Conservation (phyloP, 2,329 filamentous ascomycete species). For the Cordyceps javanica region DNA sequence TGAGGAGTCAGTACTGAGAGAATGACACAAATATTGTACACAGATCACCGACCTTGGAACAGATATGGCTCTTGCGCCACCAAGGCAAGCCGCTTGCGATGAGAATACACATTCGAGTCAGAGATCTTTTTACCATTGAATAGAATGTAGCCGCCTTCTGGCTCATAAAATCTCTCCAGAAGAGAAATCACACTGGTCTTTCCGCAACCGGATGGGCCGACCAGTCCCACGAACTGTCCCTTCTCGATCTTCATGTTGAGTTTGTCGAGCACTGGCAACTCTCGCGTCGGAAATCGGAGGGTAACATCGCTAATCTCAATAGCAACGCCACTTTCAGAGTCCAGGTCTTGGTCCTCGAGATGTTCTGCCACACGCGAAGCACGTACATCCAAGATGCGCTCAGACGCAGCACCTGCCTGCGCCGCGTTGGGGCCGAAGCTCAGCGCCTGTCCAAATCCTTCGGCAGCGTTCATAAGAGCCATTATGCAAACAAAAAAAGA, state of each 20-base stretch:
- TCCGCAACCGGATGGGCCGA: conserved; percentile 64
- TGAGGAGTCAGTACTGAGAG: not conserved
- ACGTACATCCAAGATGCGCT: conserved; percentile 50
- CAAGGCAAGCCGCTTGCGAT: conserved; percentile 59
- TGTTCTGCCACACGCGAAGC: conserved; percentile 37
- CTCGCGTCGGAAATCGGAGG: conserved; percentile 55
- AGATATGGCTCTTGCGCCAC: conserved; percentile 71
- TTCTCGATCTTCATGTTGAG: conserved; percentile 60
- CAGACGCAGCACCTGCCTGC: conserved; percentile 52
- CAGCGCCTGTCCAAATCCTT: conserved; percentile 61
- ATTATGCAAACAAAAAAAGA: conserved; percentile 56
- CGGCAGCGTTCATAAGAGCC: conserved; percentile 60
- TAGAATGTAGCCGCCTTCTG: conserved; percentile 56
- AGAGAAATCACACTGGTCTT: conserved; percentile 66
- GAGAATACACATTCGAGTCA: conserved; percentile 51
- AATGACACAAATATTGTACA: too few species aligned
- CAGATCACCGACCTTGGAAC: conserved; percentile 46
- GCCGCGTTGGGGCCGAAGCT: conserved; percentile 60
- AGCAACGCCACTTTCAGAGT: conserved; percentile 33
- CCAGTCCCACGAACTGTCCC: conserved; percentile 64
- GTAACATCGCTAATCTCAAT: conserved; percentile 51
- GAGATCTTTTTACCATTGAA: conserved; percentile 57
- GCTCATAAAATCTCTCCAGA: conserved; percentile 64
- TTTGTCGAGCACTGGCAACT: conserved; percentile 50
- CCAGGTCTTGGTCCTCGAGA: conserved; percentile 25